Evolutionary conservation across 192 early-diverging fungal species (phyloP).

Genomic region (Funneliformis geosporum): DNA sequence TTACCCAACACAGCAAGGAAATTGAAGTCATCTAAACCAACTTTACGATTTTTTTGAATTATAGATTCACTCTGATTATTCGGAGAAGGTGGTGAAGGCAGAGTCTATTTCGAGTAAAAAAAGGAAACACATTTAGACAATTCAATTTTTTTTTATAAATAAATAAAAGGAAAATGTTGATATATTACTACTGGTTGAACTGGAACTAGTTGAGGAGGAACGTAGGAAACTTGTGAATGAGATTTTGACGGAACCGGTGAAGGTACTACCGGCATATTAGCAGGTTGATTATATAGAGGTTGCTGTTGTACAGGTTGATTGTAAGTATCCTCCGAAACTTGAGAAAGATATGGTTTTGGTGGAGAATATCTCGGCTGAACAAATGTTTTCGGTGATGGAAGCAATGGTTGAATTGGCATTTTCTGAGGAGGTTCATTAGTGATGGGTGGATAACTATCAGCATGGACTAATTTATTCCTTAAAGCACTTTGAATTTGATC

Average conservation of each 20-base stretch:
- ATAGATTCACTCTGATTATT: conserved; percentile 4
- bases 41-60: conserved; percentile 49
- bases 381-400: conserved; percentile 29
- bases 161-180: too few species aligned
- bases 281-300: background rate
- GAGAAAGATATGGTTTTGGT: conserved; percentile 25
- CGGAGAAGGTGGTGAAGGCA: conserved; percentile 12
- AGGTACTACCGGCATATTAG: background rate
- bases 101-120: background rate
- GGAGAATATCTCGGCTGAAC: conserved; percentile 21
- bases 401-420: conserved; percentile 19
- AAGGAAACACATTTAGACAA: too few species aligned
- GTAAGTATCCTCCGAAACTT: background rate
- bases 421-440: background rate
- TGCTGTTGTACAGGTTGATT: background rate
- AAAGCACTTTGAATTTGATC: conserved; percentile 71
- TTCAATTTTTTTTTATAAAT: too few species aligned
- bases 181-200: too few species aligned
- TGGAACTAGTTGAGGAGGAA: background rate
- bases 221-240: background rate
- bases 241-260: background rate
- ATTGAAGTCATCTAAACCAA: conserved; percentile 90
- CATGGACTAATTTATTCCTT: too few species aligned
- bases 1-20: conserved; percentile 95
- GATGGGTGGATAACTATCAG: background rate